Percentiles rank a stretch among this genome's conserved stretches.
These are phyloP conservation scores for Aphanoascus verrucosus DNA, from an alignment of 2,329 filamentous ascomycete genomes.

Conservation along the genomic window DNA sequence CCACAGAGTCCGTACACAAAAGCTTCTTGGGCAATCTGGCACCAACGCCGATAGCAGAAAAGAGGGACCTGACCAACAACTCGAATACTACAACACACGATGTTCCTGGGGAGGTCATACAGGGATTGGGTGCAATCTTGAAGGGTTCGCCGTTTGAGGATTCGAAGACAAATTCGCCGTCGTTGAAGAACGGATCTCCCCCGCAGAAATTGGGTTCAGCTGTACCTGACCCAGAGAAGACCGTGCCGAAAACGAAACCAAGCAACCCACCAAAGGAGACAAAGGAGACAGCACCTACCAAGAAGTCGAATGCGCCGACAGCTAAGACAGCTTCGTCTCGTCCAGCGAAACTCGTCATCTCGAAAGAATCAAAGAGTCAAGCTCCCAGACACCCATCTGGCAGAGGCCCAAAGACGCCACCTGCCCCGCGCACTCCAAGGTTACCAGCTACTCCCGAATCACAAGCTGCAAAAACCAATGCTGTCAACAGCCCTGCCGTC, in stretches of 20 bases:
- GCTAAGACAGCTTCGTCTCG: constrained; percentile 19
- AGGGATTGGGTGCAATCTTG: constrained; percentile 21
- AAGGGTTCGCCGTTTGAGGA: constrained; percentile 25
- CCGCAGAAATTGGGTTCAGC: constrained; percentile 5
- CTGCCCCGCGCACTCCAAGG: constrained; percentile 18
- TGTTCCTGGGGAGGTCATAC: constrained; percentile 4
- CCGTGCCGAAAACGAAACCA: neutral
- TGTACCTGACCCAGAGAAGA: constrained; percentile 6
- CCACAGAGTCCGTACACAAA: constrained; percentile 10
- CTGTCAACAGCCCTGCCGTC: constrained; percentile 21
- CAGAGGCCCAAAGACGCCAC: constrained; percentile 15
- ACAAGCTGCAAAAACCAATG: constrained; percentile 4
- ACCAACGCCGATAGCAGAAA: neutral
- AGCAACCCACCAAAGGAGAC: constrained; percentile 16
- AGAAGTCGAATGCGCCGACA: neutral
- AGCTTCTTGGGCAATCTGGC: neutral
- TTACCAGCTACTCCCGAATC: constrained; percentile 16
- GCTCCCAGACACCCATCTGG: constrained; percentile 14
- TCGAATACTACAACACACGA: neutral
- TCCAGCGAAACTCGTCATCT: constrained; percentile 24
- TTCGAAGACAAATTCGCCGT: constrained; percentile 12
- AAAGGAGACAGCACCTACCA: constrained; percentile 4
- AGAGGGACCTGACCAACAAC: neutral
- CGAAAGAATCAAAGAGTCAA: constrained; percentile 21
- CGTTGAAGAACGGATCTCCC: constrained; percentile 3